Conservation (phyloP, 176 grass and related monocot species). For the Bromus sterilis region DNA sequence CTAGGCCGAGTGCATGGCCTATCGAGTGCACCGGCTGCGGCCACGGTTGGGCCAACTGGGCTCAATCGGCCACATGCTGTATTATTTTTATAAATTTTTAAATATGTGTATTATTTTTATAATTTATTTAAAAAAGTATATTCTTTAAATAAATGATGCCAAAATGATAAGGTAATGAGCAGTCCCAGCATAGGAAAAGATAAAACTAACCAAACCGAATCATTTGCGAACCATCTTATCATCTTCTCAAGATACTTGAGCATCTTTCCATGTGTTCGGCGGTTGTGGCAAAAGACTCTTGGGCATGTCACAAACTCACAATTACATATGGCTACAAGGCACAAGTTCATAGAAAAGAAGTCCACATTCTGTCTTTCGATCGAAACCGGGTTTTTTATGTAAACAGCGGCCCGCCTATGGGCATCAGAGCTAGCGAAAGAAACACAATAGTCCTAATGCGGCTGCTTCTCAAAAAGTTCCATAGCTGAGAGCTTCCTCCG, state of each 20-base stretch:
- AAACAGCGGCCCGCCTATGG: not conserved
- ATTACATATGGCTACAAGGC: conserved; percentile 1
- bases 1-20: too few species aligned
- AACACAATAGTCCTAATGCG: not conserved
- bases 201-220: not conserved
- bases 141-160: too few species aligned
- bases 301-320: not conserved
- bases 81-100: too few species aligned
- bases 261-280: conserved; percentile 22
- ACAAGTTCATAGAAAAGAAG: not conserved
- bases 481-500: not conserved
- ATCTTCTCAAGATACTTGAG: conserved; percentile 6
- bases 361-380: conserved; percentile 3
- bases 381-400: not conserved
- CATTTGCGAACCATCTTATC: not conserved
- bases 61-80: too few species aligned
- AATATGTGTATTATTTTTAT: too few species aligned
- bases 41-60: too few species aligned
- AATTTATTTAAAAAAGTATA: too few species aligned
- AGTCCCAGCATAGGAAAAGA: not conserved
- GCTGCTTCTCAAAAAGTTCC: conserved; percentile 20
- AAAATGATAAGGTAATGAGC: not conserved
- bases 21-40: too few species aligned
- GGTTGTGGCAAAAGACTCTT: not conserved
- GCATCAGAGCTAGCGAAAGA: not conserved